Percentiles rank a stretch among this genome's conserved stretches.
Evolutionary conservation across 495 filamentous ascomycete genomes (phyloP).

Genomic region (Poronia punctata): DNA sequence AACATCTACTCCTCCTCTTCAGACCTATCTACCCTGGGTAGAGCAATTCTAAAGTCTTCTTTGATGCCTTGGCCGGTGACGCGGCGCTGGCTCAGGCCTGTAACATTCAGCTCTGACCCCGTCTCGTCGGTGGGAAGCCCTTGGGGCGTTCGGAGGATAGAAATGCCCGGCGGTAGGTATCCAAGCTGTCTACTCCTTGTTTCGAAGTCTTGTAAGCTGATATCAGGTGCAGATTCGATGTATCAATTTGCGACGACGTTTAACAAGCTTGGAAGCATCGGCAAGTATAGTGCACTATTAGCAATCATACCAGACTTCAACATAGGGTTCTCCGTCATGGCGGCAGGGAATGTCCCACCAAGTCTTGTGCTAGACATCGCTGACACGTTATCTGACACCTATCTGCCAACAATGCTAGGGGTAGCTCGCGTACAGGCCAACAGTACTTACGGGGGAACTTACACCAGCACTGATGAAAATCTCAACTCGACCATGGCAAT

Average conservation of each 20-base stretch:
- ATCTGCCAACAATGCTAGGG: conserved; percentile 30
- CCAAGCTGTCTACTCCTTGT: neutral
- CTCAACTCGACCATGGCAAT: conserved; percentile 38
- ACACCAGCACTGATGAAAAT: conserved; percentile 17
- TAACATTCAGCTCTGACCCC: conserved; percentile 40
- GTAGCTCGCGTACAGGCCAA: conserved; percentile 32
- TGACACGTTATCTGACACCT: conserved; percentile 27
- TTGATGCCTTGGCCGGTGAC: conserved; percentile 42
- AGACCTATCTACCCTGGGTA: conserved; percentile 45
- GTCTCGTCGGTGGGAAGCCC: conserved; percentile 44
- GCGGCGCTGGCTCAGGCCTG: conserved; percentile 51
- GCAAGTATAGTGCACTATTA: conserved; percentile 39
- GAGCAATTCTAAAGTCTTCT: conserved; percentile 45
- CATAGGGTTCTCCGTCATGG: conserved; percentile 46
- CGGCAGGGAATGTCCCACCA: conserved; percentile 33
- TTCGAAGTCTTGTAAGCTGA: neutral
- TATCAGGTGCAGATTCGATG: conserved; percentile 29
- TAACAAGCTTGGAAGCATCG: conserved; percentile 49
- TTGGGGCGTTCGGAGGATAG: conserved; percentile 47
- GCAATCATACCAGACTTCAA: conserved; percentile 48
- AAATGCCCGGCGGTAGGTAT: conserved; percentile 12
- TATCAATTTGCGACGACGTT: conserved; percentile 40
- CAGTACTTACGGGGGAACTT: conserved; percentile 29
- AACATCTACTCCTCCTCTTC: conserved; percentile 47
- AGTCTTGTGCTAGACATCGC: conserved; percentile 27